Evolutionary conservation across 2,329 filamentous ascomycete genomes (phyloP).

Genomic region (Talaromyces piceae): DNA sequence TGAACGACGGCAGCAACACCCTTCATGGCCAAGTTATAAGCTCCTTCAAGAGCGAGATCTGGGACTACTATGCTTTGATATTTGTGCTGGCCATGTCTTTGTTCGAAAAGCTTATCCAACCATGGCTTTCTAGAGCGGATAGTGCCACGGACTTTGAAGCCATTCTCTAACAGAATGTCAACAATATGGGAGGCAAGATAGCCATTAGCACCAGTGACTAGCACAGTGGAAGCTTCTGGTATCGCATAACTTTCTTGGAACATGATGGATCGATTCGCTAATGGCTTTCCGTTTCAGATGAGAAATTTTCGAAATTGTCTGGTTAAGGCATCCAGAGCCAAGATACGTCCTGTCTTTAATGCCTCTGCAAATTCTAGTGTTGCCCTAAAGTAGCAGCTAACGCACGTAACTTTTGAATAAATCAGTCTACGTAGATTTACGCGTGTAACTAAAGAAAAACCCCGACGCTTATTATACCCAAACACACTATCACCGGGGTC

Average conservation of each 20-base stretch:
- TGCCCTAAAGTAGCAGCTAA: too few species aligned
- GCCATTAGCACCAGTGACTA: conserved; percentile 37
- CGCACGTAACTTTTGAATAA: too few species aligned
- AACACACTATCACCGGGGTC: too few species aligned
- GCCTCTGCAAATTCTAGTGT: too few species aligned
- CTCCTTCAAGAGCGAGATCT: conserved; percentile 26
- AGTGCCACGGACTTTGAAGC: conserved; percentile 38
- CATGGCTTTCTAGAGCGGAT: conserved; percentile 28
- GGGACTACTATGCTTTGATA: conserved; percentile 32
- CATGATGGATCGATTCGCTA: too few species aligned
- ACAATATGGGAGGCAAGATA: conserved; percentile 36
- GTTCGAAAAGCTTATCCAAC: conserved; percentile 21
- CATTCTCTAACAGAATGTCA: conserved; percentile 31
- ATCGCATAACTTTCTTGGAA: not conserved
- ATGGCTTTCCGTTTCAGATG: too few species aligned
- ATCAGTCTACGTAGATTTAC: too few species aligned
- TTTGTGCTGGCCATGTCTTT: conserved; percentile 16
- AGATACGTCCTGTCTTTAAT: too few species aligned
- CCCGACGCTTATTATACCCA: too few species aligned
- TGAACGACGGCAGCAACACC: not conserved
- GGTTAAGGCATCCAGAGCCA: too few species aligned
- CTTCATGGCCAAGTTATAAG: not conserved
- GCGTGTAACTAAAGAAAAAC: too few species aligned
- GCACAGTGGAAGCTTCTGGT: not conserved
- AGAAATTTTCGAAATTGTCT: too few species aligned